A percentile compares a stretch with the other conserved stretches of the same genome.
These are phyloP conservation scores for Aspergillus unguis DNA, from an alignment of 2,329 filamentous ascomycete species.

Conservation along the genomic window DNA sequence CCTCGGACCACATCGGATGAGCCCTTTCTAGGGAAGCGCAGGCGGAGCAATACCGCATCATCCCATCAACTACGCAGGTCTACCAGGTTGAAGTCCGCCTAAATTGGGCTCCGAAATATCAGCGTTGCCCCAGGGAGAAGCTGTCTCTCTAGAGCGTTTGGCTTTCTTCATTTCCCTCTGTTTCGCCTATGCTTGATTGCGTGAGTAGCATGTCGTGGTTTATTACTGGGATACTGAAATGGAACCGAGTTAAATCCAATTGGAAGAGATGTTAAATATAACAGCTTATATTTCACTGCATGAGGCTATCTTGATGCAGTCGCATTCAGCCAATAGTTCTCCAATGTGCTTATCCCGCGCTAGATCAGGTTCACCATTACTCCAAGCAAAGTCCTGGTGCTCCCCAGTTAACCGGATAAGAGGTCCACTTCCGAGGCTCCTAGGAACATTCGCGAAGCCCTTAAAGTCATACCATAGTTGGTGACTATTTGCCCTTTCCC, in stretches of 20 bases:
- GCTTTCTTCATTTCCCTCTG: background rate
- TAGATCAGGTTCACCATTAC: background rate
- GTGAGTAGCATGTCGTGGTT: background rate
- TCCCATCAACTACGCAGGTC: background rate
- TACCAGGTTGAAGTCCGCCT: background rate
- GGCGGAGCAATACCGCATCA: background rate
- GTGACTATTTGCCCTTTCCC: background rate
- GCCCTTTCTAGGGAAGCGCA: background rate
- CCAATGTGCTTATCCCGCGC: no score
- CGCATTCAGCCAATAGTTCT: no score
- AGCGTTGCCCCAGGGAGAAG: no score
- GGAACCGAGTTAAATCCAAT: background rate
- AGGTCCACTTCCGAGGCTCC: background rate
- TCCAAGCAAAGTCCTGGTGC: background rate
- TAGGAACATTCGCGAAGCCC: background rate
- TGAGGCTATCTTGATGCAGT: background rate
- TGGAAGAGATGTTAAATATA: background rate
- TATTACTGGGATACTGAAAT: background rate
- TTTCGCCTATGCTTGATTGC: background rate
- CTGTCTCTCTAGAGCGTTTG: background rate
- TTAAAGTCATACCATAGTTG: background rate
- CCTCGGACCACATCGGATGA: background rate
- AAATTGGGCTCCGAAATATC: background rate
- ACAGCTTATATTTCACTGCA: background rate
- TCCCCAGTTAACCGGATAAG: background rate